Percentiles rank a stretch among this genome's conserved stretches.
These are phyloP conservation scores for Cladosporium sp. DNA, from an alignment of 2,329 filamentous ascomycete genomes.

Conservation along the genomic window DNA sequence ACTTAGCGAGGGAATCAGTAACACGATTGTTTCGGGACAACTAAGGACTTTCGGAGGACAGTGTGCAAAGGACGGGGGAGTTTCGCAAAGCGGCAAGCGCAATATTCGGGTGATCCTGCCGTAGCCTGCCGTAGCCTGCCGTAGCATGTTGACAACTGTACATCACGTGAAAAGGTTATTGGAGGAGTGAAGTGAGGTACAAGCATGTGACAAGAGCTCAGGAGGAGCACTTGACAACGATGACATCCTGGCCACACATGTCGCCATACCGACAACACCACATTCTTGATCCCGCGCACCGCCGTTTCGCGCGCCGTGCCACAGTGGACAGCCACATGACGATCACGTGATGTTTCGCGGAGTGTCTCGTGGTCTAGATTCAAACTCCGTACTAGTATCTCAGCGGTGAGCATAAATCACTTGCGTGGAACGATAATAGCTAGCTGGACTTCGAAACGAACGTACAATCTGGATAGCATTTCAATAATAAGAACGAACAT, in stretches of 20 bases:
- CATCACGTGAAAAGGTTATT: background rate
- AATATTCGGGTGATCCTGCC: background rate
- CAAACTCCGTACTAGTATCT: no score
- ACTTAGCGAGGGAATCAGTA: conserved; percentile 4
- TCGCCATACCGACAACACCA: background rate
- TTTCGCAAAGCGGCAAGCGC: conserved; percentile 17
- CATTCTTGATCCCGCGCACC: background rate
- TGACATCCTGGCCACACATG: background rate
- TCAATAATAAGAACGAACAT: no score
- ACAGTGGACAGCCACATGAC: background rate
- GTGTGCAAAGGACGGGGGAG: conserved; percentile 9
- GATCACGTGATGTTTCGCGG: background rate
- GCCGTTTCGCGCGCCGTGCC: background rate
- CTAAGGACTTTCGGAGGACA: background rate
- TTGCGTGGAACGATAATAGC: no score
- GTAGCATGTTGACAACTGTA: background rate
- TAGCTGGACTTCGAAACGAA: no score
- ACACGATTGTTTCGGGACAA: conserved; percentile 13
- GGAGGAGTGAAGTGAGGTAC: background rate
- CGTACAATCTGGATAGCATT: no score
- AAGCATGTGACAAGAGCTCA: background rate
- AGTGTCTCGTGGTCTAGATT: no score
- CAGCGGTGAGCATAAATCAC: no score
- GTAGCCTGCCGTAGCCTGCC: background rate
- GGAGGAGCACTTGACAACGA: background rate